Evolutionary conservation across 371 early-diverging fungal species (phyloP), one percentile per base, ranked within the genome.

Genomic region (Coemansia sp.): DNA sequence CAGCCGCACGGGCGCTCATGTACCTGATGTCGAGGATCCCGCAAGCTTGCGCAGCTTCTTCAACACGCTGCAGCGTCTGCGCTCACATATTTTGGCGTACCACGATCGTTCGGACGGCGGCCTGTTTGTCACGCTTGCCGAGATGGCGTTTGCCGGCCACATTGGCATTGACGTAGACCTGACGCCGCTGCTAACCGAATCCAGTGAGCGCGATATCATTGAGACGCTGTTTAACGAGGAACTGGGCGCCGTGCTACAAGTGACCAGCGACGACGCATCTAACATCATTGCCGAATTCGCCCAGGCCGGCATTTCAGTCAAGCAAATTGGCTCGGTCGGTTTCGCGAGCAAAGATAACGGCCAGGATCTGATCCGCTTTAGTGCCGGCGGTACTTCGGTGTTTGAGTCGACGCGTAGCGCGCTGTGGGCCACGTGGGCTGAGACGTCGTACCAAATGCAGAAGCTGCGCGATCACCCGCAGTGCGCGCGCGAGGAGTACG

Each of bases 51-150:
- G 82, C 68, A 78, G 84, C 36, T 94, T 95, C 81, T 94, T 94
- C 84, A 80, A 85, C 40, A 85, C 81, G 5, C 79, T 97, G 76
- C 88, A 90, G 70, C 42, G 16, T 11, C 52, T 61, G 57, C 48
- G 71, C 40, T 48, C 61, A 56, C 48, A 70, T 43, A 41, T 97
- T 4, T 83, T 93, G 52, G 96, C 98, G 26, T 98, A 96, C 79
- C 98, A 98, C 78, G 97, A 98, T 75, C 88, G 96, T 26, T 94
- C 95, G 4, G 98, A 96, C 80, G 98, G 98, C 72, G 98, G 98
- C 62, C 79, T 98, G 71, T 88, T 96, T 65, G 79, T 88, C 20
- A 90, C 98, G 6, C 59, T 98, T 32, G 82, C 80, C 20, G 98
- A 98, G 79, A 98, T 98, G 98, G 86, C 86, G 48, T 94, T 98